Conservation (phyloP, 2,329 filamentous ascomycete genomes). For the Raffaelea arxii region DNA sequence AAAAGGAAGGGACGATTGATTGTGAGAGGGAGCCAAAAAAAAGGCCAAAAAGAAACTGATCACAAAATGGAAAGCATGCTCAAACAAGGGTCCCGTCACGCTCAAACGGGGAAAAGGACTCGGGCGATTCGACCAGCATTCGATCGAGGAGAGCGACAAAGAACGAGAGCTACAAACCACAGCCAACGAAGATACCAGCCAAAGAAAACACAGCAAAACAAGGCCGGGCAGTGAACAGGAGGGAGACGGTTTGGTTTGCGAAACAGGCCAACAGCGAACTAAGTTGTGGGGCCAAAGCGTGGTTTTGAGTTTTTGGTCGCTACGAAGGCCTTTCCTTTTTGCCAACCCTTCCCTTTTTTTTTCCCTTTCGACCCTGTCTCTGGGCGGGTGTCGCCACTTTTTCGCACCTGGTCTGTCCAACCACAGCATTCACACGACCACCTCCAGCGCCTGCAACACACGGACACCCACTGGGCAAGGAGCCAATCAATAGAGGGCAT, state of each 20-base stretch:
- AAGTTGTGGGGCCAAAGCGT: neutral
- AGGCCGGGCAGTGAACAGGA: no score
- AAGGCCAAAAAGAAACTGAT: neutral
- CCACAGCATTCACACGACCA: no score
- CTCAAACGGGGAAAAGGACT: neutral
- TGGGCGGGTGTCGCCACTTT: neutral
- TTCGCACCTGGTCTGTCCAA: neutral
- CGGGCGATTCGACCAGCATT: neutral
- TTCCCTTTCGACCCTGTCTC: neutral
- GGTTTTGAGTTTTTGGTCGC: neutral
- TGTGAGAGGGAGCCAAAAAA: neutral
- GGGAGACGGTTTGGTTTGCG: neutral
- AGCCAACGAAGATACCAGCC: neutral
- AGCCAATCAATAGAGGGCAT: slow-evolving; percentile 8
- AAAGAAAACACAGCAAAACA: neutral
- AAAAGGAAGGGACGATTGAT: neutral
- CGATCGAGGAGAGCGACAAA: neutral
- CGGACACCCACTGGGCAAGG: neutral
- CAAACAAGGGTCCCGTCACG: no score
- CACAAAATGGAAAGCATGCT: neutral
- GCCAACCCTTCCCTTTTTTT: no score
- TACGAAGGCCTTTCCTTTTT: no score
- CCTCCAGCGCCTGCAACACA: neutral
- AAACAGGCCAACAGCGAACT: slow-evolving; percentile 6
- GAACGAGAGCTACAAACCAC: neutral